A percentile compares a stretch with the other conserved stretches of the same genome.
phyloP scores from a whole-genome alignment of 257 asterid genomes.

The Cynanchum wilfordii region DNA sequence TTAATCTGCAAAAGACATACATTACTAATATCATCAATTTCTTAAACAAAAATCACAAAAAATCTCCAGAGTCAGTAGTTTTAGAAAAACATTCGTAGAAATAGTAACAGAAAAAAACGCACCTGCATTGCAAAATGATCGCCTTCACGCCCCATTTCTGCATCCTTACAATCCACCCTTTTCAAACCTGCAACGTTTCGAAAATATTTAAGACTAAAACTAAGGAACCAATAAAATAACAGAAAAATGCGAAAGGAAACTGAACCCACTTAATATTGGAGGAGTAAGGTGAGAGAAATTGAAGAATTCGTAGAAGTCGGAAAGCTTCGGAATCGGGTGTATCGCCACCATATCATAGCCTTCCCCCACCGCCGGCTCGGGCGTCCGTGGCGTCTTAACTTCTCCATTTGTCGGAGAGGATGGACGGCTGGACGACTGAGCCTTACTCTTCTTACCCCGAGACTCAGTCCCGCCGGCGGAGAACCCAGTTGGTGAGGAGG shows the following conservation, averaged over 20 bases:
- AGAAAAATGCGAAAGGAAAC: not conserved
- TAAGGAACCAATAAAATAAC: not conserved
- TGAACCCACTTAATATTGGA: slow-evolving; percentile 68
- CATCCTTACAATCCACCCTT: slow-evolving; percentile 48
- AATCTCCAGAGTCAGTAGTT: not conserved
- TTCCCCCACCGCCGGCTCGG: slow-evolving; percentile 47
- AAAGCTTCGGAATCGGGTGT: slow-evolving; percentile 92
- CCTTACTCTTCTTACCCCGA: slow-evolving; percentile 47
- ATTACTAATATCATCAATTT: slow-evolving; percentile 3
- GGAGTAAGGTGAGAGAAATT: slow-evolving; percentile 75
- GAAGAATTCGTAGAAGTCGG: slow-evolving; percentile 96
- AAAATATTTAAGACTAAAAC: not conserved
- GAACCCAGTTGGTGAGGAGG: slow-evolving; percentile 13
- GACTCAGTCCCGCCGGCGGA: slow-evolving; percentile 38
- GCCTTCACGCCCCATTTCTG: slow-evolving; percentile 53
- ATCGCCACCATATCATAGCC: slow-evolving; percentile 92
- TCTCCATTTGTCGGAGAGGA: slow-evolving; percentile 51
- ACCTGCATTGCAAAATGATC: slow-evolving; percentile 94
- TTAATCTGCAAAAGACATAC: slow-evolving; percentile 61
- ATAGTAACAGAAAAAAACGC: slow-evolving; percentile 3
- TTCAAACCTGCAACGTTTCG: slow-evolving; percentile 50
- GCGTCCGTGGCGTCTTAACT: slow-evolving; percentile 35
- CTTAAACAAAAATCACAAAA: not conserved
- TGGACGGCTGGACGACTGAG: slow-evolving; percentile 33
- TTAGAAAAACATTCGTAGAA: not conserved